Evolutionary conservation across 176 grass and related monocot genomes (phyloP).

Genomic region (Juncus effusus): DNA sequence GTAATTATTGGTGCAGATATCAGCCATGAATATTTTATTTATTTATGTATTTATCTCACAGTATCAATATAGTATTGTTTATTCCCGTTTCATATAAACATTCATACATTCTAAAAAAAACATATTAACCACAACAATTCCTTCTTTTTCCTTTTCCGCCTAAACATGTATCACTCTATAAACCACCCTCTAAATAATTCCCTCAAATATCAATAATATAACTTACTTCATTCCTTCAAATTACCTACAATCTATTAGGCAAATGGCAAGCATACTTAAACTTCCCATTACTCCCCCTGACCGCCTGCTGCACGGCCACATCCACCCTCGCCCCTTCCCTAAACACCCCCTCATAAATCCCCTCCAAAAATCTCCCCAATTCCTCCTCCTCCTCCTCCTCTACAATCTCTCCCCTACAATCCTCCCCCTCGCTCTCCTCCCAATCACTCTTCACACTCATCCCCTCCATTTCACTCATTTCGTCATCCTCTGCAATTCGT

Average conservation of each 20-base stretch:
- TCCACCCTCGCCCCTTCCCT: slow-evolving; percentile 69
- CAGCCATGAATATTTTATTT: no score
- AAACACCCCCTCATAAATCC: slow-evolving; percentile 80
- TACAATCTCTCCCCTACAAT: slow-evolving; percentile 15
- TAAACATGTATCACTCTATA: slow-evolving; percentile 39
- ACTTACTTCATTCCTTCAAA: slow-evolving; percentile 29
- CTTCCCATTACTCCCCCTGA: slow-evolving; percentile 49
- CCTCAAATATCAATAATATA: slow-evolving; percentile 28
- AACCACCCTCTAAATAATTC: slow-evolving; percentile 31
- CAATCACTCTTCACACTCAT: slow-evolving; percentile 77
- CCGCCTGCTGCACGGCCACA: slow-evolving; percentile 59
- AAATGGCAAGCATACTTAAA: slow-evolving; percentile 82
- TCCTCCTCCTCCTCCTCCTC: slow-evolving; percentile 65
- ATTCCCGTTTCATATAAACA: no score
- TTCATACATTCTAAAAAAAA: no score
- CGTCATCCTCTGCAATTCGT: slow-evolving; percentile 60
- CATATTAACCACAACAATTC: slow-evolving; percentile 17
- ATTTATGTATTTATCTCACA: no score
- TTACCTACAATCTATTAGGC: slow-evolving; percentile 47
- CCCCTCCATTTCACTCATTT: slow-evolving; percentile 60
- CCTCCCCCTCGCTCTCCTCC: slow-evolving; percentile 80
- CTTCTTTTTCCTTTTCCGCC: slow-evolving; percentile 11
- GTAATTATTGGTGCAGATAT: no score
- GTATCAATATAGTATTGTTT: no score
- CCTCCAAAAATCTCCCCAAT: slow-evolving; percentile 63